Evolutionary conservation across 805 yeast species (phyloP).

Genomic region (Metschnikowia continentalis): DNA sequence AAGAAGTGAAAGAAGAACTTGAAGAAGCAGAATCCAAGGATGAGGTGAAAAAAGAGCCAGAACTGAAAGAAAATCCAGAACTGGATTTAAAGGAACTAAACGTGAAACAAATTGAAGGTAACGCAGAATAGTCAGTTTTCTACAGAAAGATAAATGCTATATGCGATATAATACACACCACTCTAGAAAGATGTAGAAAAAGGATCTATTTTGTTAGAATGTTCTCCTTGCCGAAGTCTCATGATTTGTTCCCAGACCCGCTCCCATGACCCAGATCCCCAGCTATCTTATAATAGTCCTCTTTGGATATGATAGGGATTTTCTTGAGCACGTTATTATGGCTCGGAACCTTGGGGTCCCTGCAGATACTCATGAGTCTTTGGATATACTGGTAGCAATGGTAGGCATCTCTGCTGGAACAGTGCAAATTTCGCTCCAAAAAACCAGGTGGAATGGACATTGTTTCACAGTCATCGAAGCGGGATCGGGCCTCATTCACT

Average conservation of each 20-base stretch:
- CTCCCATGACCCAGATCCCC: not conserved
- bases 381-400: constrained; percentile 16
- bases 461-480: constrained; percentile 10
- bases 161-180: not conserved
- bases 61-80: not conserved
- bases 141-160: not conserved
- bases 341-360: constrained; percentile 17
- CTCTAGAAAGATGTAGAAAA: not conserved
- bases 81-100: not conserved
- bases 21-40: not conserved
- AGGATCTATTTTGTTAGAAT: not conserved
- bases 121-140: not conserved
- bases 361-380: constrained; percentile 15
- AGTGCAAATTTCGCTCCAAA: constrained; percentile 7
- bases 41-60: not conserved
- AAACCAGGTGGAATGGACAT: constrained; percentile 11
- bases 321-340: constrained; percentile 15
- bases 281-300: constrained; percentile 8
- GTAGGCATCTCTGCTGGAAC: constrained; percentile 8
- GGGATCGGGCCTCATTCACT: constrained; percentile 13
- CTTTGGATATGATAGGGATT: constrained; percentile 8
- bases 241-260: not conserved
- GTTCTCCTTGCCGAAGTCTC: not conserved
- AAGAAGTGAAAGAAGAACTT: not conserved
- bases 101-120: not conserved